A percentile compares a stretch with the other conserved stretches of the same genome.
Evolutionary conservation across 2,329 filamentous ascomycete genomes (phyloP).

Genomic region (Diaporthe citrichinensis): DNA sequence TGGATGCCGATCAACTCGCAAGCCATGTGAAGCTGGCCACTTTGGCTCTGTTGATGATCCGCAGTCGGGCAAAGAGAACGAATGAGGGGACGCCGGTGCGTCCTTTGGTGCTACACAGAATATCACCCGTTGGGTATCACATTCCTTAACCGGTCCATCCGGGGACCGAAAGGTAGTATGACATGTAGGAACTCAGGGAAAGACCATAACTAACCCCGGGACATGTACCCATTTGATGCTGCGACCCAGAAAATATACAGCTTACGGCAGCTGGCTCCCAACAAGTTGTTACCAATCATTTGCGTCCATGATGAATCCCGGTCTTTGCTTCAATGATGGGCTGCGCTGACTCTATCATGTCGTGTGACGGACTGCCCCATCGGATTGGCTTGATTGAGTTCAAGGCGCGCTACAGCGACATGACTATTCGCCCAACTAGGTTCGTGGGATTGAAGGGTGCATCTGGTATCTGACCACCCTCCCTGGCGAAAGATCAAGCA

Average conservation of each 20-base stretch:
- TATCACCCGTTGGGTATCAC: neutral
- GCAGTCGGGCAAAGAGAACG: neutral
- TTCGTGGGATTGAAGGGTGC: neutral
- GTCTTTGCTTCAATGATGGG: neutral
- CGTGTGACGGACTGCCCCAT: slow-evolving; percentile 19
- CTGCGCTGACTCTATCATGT: neutral
- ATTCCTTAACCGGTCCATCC: neutral
- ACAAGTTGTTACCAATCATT: neutral
- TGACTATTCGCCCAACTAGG: slow-evolving; percentile 3
- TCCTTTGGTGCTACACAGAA: slow-evolving; percentile 19
- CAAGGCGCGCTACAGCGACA: neutral
- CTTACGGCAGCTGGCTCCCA: neutral
- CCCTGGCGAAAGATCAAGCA: neutral
- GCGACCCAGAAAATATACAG: neutral
- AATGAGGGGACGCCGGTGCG: neutral
- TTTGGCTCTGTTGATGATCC: neutral
- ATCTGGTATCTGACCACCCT: slow-evolving; percentile 14
- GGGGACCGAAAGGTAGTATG: neutral
- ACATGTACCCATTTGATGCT: neutral
- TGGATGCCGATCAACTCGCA: neutral
- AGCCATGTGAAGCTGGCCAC: neutral
- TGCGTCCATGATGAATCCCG: neutral
- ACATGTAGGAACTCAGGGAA: neutral
- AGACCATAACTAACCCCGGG: too few relatives aligned
- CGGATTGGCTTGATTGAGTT: slow-evolving; percentile 12